phyloP scores from a whole-genome alignment of 768 basidiomycete species.

The Coprinopsis cinerea region DNA sequence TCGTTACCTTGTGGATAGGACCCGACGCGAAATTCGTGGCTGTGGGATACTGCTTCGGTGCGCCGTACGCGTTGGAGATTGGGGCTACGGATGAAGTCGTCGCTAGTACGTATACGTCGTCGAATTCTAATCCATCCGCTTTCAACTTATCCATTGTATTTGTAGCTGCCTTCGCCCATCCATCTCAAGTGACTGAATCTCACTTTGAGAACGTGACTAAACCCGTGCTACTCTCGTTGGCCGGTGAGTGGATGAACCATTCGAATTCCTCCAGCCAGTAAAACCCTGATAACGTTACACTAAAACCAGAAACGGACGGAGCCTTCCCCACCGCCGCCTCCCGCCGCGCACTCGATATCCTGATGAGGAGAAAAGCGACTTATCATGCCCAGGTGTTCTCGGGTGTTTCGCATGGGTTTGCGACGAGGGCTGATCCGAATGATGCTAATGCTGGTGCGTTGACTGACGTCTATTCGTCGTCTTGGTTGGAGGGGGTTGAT shows the following conservation, averaged over 20 bases:
- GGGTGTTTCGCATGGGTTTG: constrained; percentile 30
- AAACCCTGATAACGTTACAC: background rate
- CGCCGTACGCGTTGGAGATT: constrained; percentile 38
- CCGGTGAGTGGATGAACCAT: constrained; percentile 23
- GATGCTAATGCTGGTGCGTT: constrained; percentile 20
- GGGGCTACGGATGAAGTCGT: constrained; percentile 32
- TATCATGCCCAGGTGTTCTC: constrained; percentile 45
- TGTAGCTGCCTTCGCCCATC: constrained; percentile 37
- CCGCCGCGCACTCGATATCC: constrained; percentile 38
- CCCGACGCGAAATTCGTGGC: constrained; percentile 10
- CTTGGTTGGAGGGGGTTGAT: too few relatives aligned
- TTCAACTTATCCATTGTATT: too few relatives aligned
- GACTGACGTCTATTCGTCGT: too few relatives aligned
- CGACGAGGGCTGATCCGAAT: constrained; percentile 29
- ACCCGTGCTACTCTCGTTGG: constrained; percentile 42
- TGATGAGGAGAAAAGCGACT: constrained; percentile 32
- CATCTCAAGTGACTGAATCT: constrained; percentile 29
- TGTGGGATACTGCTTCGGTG: constrained; percentile 54
- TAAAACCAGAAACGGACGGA: constrained; percentile 32
- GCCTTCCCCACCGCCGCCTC: constrained; percentile 36
- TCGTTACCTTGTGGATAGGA: background rate
- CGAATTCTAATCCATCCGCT: too few relatives aligned
- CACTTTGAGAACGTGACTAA: constrained; percentile 36
- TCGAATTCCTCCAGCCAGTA: too few relatives aligned
- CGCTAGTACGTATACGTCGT: constrained; percentile 27